These are phyloP conservation scores for Ascochyta lentis DNA, from an alignment of 2,329 filamentous ascomycete genomes.

Conservation along the genomic window DNA sequence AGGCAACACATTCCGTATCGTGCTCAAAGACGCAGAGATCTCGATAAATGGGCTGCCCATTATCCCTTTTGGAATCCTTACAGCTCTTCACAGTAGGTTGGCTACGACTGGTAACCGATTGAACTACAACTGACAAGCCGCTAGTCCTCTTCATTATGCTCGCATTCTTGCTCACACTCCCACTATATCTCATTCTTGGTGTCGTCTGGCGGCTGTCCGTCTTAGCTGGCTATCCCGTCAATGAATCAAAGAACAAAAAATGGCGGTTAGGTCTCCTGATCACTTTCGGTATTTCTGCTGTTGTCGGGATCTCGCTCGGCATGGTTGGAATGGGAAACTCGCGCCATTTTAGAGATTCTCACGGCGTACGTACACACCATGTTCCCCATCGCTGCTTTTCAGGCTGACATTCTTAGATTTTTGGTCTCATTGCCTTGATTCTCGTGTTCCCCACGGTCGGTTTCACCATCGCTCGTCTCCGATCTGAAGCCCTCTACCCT, in stretches of 20 bases:
- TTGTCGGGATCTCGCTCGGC: constrained; percentile 31
- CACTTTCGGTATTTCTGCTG: constrained; percentile 23
- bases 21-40: constrained; percentile 23
- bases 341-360: constrained; percentile 30
- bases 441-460: constrained; percentile 28
- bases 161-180: constrained; percentile 36
- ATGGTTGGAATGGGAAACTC: constrained; percentile 36
- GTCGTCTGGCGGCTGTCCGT: constrained; percentile 35
- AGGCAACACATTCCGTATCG: constrained; percentile 34
- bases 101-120: no score
- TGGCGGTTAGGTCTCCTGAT: constrained; percentile 33
- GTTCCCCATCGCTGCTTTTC: no score
- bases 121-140: not conserved
- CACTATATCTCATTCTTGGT: constrained; percentile 34
- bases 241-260: constrained; percentile 33
- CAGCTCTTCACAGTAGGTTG: constrained; percentile 31
- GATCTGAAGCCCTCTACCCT: constrained; percentile 28
- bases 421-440: constrained; percentile 33
- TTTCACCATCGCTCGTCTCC: constrained; percentile 28
- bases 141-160: constrained; percentile 30
- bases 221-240: constrained; percentile 31
- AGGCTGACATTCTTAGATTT: constrained; percentile 18
- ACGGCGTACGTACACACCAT: constrained; percentile 28
- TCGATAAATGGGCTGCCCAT: constrained; percentile 32
- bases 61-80: constrained; percentile 28